phyloP scores from a whole-genome alignment of 345 rosid genomes.

The Iberis pinnata region DNA sequence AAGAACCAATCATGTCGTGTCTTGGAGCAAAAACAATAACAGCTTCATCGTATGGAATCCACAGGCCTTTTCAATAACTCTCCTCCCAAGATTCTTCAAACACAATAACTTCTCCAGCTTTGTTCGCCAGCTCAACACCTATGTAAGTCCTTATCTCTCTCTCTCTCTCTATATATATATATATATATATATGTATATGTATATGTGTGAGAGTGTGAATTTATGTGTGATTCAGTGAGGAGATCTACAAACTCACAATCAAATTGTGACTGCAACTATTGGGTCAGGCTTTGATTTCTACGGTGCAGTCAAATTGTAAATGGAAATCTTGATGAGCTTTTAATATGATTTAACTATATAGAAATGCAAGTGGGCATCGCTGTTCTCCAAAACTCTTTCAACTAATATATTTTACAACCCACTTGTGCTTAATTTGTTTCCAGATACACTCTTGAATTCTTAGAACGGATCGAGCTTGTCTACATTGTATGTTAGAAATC shows the following conservation, averaged over 20 bases:
- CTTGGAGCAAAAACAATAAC: constrained; percentile 62
- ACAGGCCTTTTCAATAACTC: constrained; percentile 42
- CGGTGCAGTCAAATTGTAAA: too few species aligned
- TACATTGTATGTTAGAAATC: constrained; percentile 5
- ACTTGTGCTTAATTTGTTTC: constrained; percentile 21
- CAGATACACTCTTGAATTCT: constrained; percentile 22
- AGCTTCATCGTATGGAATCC: constrained; percentile 77
- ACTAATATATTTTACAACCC: constrained; percentile 28
- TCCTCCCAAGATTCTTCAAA: constrained; percentile 63
- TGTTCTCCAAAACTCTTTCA: constrained; percentile 17
- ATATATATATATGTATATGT: background rate
- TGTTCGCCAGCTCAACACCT: constrained; percentile 73
- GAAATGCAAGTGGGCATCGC: constrained; percentile 29
- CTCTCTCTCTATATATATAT: background rate
- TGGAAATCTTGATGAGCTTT: too few species aligned
- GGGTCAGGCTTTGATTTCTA: background rate
- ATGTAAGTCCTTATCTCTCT: constrained; percentile 42
- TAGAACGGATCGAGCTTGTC: background rate
- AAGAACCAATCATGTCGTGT: constrained; percentile 49
- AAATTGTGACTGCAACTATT: constrained; percentile 11
- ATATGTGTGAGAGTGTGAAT: background rate
- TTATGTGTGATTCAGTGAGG: background rate
- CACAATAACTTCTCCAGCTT: constrained; percentile 84
- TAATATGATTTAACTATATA: too few species aligned
- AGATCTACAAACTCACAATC: constrained; percentile 16